A percentile compares a stretch with the other conserved stretches of the same genome.
phyloP scores from a whole-genome alignment of 2,329 filamentous ascomycete species.

The Myriosclerotinia scirpicola region DNA sequence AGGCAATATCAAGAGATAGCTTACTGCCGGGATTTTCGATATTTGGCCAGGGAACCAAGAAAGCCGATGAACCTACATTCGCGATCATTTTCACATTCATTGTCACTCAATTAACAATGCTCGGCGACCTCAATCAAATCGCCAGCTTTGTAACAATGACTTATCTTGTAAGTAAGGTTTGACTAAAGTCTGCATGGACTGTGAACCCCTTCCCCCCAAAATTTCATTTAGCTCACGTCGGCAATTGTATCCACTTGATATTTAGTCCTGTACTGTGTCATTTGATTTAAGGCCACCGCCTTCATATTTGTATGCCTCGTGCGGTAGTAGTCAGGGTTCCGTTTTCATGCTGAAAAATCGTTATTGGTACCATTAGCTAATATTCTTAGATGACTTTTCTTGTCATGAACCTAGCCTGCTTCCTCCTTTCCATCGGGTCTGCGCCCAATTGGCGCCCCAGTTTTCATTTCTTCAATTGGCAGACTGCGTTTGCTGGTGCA shows the following conservation, averaged over 20 bases:
- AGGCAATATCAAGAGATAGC: constrained; percentile 77
- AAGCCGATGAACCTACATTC: constrained; percentile 70
- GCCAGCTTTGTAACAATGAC: constrained; percentile 89
- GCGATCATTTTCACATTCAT: constrained; percentile 75
- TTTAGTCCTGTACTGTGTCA: not conserved
- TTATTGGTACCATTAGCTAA: constrained; percentile 16
- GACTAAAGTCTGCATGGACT: not conserved
- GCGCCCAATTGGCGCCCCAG: constrained; percentile 86
- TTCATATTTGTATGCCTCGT: not conserved
- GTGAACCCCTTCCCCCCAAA: too few species aligned
- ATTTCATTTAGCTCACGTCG: too few species aligned
- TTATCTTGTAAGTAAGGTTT: constrained; percentile 58
- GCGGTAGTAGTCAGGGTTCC: not conserved
- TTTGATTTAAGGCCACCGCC: not conserved
- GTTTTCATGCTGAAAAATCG: not conserved
- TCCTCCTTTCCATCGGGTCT: constrained; percentile 80
- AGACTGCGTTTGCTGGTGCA: constrained; percentile 73
- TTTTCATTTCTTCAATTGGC: constrained; percentile 87
- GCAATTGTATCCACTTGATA: not conserved
- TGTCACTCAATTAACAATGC: constrained; percentile 75
- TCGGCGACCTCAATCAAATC: constrained; percentile 84
- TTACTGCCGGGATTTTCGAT: constrained; percentile 72
- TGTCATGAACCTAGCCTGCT: constrained; percentile 84
- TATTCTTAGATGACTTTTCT: constrained; percentile 74
- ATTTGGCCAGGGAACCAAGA: constrained; percentile 72